Conservation (phyloP, 305 asterid genomes). For the Withania somnifera region DNA sequence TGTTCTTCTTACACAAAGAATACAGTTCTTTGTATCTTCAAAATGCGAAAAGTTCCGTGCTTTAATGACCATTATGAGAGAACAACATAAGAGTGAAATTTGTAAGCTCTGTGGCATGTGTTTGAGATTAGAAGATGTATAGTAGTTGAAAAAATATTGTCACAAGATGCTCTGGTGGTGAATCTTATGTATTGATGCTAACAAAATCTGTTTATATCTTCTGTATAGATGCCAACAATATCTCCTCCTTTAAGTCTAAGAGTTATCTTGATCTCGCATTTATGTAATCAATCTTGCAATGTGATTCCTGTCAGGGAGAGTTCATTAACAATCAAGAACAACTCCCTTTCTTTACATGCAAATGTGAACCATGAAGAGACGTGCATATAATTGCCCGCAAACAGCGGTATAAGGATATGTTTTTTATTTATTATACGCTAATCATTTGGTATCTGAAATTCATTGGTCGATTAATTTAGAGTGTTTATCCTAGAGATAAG, state of each 20-base stretch:
- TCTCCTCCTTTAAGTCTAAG: neutral
- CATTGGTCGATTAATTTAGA: neutral
- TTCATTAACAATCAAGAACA: neutral
- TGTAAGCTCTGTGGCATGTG: neutral
- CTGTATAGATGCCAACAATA: neutral
- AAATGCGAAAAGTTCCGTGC: neutral
- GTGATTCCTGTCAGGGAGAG: neutral
- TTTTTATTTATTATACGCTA: neutral
- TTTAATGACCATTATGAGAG: neutral
- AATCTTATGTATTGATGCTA: neutral
- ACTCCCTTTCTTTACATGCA: neutral
- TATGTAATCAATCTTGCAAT: neutral
- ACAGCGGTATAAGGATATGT: neutral
- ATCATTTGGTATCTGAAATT: neutral
- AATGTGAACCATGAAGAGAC: neutral
- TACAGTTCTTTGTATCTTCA: neutral
- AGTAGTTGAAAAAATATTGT: neutral
- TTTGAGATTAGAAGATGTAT: neutral
- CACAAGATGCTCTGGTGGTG: neutral
- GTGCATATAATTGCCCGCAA: neutral
- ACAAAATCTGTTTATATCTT: neutral
- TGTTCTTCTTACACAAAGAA: neutral
- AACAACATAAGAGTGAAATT: neutral
- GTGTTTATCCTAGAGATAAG: too few species aligned
- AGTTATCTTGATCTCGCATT: neutral